Evolutionary conservation across 2,329 filamentous ascomycete genomes (phyloP).

Genomic region (Kalmusia sp.): DNA sequence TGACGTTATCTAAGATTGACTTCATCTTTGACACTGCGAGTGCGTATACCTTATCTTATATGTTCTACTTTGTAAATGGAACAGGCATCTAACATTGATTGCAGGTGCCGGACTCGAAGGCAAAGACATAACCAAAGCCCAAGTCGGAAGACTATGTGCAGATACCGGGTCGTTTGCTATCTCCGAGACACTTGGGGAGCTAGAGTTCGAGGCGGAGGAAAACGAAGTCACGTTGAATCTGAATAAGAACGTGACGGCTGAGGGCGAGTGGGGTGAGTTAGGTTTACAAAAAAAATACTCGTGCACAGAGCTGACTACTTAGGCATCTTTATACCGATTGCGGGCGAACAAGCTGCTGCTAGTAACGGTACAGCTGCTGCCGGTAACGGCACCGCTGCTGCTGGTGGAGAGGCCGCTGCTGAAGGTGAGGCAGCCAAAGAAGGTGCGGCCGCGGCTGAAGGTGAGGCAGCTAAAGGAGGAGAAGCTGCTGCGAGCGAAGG

Average conservation of each 20-base stretch:
- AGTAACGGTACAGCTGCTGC: neutral
- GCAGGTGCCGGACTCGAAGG: constrained; percentile 20
- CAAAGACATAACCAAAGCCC: constrained; percentile 26
- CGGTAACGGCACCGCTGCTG: neutral
- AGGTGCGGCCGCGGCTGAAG: neutral
- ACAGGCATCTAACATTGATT: neutral
- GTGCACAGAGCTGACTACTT: neutral
- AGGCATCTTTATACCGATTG: neutral
- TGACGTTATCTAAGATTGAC: constrained; percentile 31
- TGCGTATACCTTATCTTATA: constrained; percentile 1
- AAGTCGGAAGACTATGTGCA: constrained; percentile 26
- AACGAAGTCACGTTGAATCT: constrained; percentile 31
- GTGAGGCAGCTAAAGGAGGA: neutral
- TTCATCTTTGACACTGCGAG: constrained; percentile 29
- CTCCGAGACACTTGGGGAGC: constrained; percentile 22
- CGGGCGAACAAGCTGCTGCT: neutral
- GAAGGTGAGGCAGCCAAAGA: neutral
- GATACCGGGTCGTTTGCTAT: constrained; percentile 27
- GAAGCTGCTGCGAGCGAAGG: neutral
- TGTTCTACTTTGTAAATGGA: too few relatives aligned
- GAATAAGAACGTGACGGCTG: constrained; percentile 30
- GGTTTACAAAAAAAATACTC: neutral
- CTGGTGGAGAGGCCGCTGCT: neutral
- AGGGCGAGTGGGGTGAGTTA: constrained; percentile 30
- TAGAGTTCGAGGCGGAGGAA: constrained; percentile 32